Base-by-base conservation (phyloP, 345 rosid species). In the Salix caprea region DNA sequence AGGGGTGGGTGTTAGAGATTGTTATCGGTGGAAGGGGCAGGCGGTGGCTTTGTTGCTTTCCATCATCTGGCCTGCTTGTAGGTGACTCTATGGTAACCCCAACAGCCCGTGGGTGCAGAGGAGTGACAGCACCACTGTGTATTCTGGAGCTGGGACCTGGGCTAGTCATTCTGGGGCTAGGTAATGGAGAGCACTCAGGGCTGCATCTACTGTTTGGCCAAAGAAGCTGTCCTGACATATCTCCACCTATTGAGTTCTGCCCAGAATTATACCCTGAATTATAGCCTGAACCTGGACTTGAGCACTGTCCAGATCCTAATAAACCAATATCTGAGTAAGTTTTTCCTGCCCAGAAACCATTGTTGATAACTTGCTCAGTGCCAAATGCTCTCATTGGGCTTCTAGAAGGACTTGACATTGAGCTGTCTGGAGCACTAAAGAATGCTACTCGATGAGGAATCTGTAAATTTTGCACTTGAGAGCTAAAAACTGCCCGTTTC, bases 111-210 rank as follows among this genome's bases (percentile, higher is more conserved):
- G 98, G 98, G 86, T 96, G 99, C 79, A 88, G 84, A 78, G 99
- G 99, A 13, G 99, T 93, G 77, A 96, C 99, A 65, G 99, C 95
- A 83, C 98, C 99, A 83, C 99, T 96, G 19, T 93, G 99, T 78
- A 96, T 91, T 83, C 98, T 88, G 21, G 99, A 96, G 84, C 97
- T 84, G 73, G 99, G 98, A 80, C 97, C 99, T 62, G 99, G 97
- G 65, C 99, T 96, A 13, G 94, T 86, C 98, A 96, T 87, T 83
- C 92, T 90, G 62, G 99, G 98, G 73, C 99, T 96, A 50, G 96
- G 98, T 71, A 86, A 85, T 18, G 99, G 98, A 44, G 99, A 96
- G 82, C 91, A 91, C 87, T 96, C 99, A 44, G 97, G 94, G 84
- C 99, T 96, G 82, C 97, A 90, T 87, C 97, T 85, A 84, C 94